Evolutionary conservation across 768 basidiomycete genomes (phyloP).

Genomic region (Hysterangium stoloniferum): DNA sequence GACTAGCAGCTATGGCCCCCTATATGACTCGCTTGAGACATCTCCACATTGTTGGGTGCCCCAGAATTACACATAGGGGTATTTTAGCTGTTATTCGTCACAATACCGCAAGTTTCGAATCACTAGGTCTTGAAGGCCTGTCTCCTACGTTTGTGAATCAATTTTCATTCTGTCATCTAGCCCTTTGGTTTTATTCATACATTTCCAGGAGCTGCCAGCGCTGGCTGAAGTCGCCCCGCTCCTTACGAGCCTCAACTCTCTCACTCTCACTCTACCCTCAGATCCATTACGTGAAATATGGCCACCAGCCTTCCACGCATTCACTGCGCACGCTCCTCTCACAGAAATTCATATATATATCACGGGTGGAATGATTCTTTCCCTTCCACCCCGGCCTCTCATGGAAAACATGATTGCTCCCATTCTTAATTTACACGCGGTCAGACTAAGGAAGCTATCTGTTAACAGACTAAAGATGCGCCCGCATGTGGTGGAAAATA

Average conservation of each 20-base stretch:
- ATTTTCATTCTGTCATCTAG: no score
- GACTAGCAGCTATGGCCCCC: conserved; percentile 44
- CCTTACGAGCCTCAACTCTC: conserved; percentile 40
- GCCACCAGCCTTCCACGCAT: conserved; percentile 32
- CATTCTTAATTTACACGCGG: conserved; percentile 44
- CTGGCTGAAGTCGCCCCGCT: conserved; percentile 36
- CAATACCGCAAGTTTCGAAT: conserved; percentile 39
- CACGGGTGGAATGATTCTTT: conserved; percentile 33
- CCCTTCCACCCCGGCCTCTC: conserved; percentile 18
- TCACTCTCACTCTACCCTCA: conserved; percentile 48
- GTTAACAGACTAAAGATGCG: conserved; percentile 57
- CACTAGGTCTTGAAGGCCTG: conserved; percentile 55
- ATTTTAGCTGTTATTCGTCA: conserved; percentile 42
- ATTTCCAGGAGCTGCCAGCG: conserved; percentile 42
- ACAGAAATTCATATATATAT: conserved; percentile 59
- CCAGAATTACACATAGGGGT: conserved; percentile 56
- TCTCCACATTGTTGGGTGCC: conserved; percentile 59
- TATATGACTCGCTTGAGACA: conserved; percentile 44
- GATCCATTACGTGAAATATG: conserved; percentile 34
- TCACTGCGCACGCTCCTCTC: conserved; percentile 45
- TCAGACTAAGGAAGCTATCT: conserved; percentile 47
- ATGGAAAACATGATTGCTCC: conserved; percentile 43
- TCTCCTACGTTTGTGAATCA: conserved; percentile 52
- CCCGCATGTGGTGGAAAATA: conserved; percentile 38
- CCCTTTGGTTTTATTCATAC: neutral